A percentile compares a stretch with the other conserved stretches of the same genome.
Conservation (phyloP, 2,329 filamentous ascomycete species). For the Colletotrichum plurivorum region DNA sequence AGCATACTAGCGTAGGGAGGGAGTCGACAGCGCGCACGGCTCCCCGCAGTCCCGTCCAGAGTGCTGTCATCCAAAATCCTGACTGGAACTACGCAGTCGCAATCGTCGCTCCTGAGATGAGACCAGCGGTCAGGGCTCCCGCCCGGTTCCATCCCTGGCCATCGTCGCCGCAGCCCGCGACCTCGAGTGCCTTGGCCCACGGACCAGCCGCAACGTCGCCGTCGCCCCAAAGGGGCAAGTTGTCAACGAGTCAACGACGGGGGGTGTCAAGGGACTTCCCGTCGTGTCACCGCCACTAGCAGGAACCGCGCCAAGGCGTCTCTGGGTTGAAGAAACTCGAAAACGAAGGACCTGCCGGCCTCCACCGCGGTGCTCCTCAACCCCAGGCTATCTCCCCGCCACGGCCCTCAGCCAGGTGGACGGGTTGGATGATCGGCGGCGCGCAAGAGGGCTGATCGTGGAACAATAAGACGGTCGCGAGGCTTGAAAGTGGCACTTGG, state of each 20-base stretch:
- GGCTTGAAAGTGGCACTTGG: constrained; percentile 11
- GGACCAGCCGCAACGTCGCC: constrained; percentile 3
- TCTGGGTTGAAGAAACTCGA: not conserved
- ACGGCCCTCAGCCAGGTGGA: constrained; percentile 3
- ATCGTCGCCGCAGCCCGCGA: constrained; percentile 20
- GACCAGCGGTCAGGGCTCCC: constrained; percentile 31
- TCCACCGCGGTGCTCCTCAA: not conserved
- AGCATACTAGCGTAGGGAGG: constrained; percentile 3
- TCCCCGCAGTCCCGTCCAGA: constrained; percentile 11
- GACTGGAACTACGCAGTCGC: constrained; percentile 21
- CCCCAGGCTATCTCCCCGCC: constrained; percentile 8
- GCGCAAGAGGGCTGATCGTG: constrained; percentile 30
- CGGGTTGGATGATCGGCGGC: constrained; percentile 14
- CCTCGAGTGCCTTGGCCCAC: constrained; percentile 8
- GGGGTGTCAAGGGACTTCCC: constrained; percentile 22
- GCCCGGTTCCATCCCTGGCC: constrained; percentile 33
- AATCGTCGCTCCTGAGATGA: constrained; percentile 20
- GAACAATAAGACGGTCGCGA: not conserved
- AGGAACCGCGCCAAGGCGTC: constrained; percentile 28
- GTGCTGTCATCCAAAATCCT: constrained; percentile 32
- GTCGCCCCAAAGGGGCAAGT: not conserved
- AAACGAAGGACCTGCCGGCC: constrained; percentile 8
- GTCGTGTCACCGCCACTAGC: constrained; percentile 25
- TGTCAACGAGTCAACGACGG: constrained; percentile 16
- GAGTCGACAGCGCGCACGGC: constrained; percentile 18